Conservation (phyloP, 2,329 filamentous ascomycete species). For the Dactylonectria macrodidyma region DNA sequence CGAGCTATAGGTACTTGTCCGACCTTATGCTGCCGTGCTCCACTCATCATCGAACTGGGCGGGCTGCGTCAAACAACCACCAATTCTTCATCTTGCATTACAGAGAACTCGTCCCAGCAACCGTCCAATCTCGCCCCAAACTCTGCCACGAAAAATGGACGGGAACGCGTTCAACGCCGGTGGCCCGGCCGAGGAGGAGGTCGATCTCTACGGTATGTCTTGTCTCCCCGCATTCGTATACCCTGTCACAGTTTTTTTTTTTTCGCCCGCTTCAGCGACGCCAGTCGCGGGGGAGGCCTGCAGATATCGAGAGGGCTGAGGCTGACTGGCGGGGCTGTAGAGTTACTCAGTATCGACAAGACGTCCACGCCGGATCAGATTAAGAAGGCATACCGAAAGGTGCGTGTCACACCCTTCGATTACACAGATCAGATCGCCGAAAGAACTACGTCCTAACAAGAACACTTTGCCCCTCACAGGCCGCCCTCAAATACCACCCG, state of each 20-base stretch:
- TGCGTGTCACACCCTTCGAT: conserved; percentile 55
- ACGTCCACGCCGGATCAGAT: conserved; percentile 84
- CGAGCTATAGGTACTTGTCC: conserved; percentile 15
- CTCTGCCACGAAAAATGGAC: conserved; percentile 40
- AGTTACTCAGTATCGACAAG: conserved; percentile 83
- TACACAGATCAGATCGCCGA: neutral
- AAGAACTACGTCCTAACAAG: conserved; percentile 28
- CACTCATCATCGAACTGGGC: conserved; percentile 17
- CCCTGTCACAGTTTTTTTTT: conserved; percentile 5
- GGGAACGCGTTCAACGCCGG: conserved; percentile 44
- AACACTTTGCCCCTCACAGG: conserved; percentile 62
- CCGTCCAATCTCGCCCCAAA: neutral
- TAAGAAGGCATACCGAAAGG: conserved; percentile 97
- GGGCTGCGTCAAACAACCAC: conserved; percentile 24
- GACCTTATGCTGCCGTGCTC: conserved; percentile 28
- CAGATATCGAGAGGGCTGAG: neutral
- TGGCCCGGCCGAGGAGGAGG: conserved; percentile 55
- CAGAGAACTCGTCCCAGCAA: conserved; percentile 23
- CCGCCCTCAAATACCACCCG: conserved; percentile 89
- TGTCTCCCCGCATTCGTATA: conserved; percentile 14
- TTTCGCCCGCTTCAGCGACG: neutral
- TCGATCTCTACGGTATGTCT: conserved; percentile 74
- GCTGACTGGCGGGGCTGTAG: conserved; percentile 61
- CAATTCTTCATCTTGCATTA: conserved; percentile 50
- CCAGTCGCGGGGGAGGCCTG: neutral